phyloP scores from a whole-genome alignment of 1,139 yeast species.

The Protomyces inouyei region DNA sequence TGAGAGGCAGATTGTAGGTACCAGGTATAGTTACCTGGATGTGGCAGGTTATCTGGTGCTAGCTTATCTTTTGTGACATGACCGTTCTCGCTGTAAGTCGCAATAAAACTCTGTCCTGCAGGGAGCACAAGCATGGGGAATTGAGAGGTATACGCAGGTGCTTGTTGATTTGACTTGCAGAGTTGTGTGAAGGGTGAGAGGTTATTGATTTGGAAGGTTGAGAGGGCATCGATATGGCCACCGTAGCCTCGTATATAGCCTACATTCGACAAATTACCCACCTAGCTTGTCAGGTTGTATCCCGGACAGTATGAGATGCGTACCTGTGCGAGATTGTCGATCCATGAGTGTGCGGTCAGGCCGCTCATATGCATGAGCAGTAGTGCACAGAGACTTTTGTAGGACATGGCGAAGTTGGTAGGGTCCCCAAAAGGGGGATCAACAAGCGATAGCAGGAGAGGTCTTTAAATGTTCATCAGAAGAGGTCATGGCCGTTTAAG shows the following conservation, averaged over 20 bases:
- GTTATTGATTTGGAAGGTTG: conserved; percentile 2
- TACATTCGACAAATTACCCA: conserved; percentile 1
- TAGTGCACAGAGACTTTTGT: neutral
- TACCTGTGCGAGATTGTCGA: conserved; percentile 17
- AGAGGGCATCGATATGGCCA: conserved; percentile 20
- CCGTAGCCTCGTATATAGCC: conserved; percentile 21
- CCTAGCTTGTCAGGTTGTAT: neutral
- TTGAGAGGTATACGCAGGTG: conserved; percentile 29
- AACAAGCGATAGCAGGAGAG: no score
- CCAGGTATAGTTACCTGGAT: conserved; percentile 33
- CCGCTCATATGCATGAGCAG: neutral
- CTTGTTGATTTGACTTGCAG: conserved; percentile 30
- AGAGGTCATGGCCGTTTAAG: no score
- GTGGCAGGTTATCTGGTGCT: conserved; percentile 32
- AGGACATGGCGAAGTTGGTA: no score
- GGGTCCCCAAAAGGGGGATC: no score
- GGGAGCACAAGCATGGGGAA: conserved; percentile 33
- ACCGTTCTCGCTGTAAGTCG: conserved; percentile 33
- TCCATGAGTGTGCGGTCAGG: conserved; percentile 16
- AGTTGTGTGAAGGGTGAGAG: neutral
- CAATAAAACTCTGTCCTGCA: conserved; percentile 31
- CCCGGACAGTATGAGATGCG: neutral
- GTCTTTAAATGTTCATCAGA: no score
- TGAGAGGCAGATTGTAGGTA: conserved; percentile 22
- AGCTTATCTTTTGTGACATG: conserved; percentile 33